Evolutionary conservation across 805 yeast species (phyloP), one percentile per base, ranked within the genome.

Genomic region (Pichia pseudocactophila): DNA sequence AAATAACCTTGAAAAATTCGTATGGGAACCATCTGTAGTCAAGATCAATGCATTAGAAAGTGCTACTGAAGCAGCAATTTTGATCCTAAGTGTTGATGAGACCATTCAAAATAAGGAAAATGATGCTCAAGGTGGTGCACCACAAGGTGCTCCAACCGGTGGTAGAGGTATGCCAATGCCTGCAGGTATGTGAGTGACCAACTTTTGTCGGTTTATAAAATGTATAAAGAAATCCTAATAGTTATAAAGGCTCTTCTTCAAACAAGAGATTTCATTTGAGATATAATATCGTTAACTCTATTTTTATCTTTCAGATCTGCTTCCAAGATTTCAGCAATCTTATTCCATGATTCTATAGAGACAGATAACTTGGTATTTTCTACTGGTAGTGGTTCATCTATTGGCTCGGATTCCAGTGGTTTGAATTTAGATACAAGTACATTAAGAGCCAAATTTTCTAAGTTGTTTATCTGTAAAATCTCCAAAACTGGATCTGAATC

Each of bases 11-110:
- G 79, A 75, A 41, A 76, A 72, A 48, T 90, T 86, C 56, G 94
- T 92, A 44, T 92, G 99, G 99, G 99, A 92, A 64, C 99, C 99
- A 3, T 81, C 96, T 34, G 73, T 92, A 54, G 95, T 90, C 40
- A 92, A 92, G 66, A 75, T 78, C 46, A 92, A 92, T 62, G 97
- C 97, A n/a, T 68, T 92, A 45, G 82, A 80, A 62, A 81, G 94
- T 56, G 99, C 99, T 19, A 82, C 96, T 11, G 99, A 92, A 64
- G 98, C 98, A 34, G 95, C 97, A 8, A 82, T 85, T 44, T 70
- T 92, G 57, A 84, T 92, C 52, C 72, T 92, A 51, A 81, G 94
- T n/a, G 95, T 92, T 46, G 99, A 92, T 63, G 97, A 92, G 69
- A 92, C 97, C 15, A 81, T 84, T 54, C 79, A 72, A 52, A 83